Evolutionary conservation across 176 grass and related monocot genomes (phyloP), one percentile per base, ranked within the genome.

Genomic region (Chloris gayana): DNA sequence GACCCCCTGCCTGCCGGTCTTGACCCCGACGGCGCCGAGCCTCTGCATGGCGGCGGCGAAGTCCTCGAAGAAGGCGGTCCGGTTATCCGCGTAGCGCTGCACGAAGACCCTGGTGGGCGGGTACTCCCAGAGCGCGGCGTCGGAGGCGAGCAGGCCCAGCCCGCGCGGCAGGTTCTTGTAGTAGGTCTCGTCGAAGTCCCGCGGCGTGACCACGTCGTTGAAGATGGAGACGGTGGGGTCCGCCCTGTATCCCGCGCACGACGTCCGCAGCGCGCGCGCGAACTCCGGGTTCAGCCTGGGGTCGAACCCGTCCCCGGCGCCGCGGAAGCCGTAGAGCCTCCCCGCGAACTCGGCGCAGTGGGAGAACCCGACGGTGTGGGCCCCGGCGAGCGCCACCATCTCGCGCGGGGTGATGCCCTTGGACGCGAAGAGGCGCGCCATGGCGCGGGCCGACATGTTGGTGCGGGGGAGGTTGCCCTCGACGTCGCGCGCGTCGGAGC

Each of bases 341-440:
- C 41, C 33, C 17, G 95, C 92, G 79, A 98, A 91, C 87, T 98
- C 92, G 85, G 85, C 88, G 89, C 95, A 98, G 86, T 98, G 95
- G 39, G 95, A 98, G 87, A 98, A 98, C 0, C 92, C 95, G 2
- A 98, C 91, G 66, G 94, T 97, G 85, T 97, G 94, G 4, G 91
- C 91, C 15, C 94, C 94, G 7, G 87, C 85, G 26, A 98, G 95
- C 76, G 92, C 95, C n/a, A 98, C 95, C 89, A 98, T 85, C 26
- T 98, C 95, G 56, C 78, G 80, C 3, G 85, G 22, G 0, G 95
- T 50, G 69, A 98, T 74, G 6, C 89, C 87, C 37, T 90, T 86
- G 24, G 73, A 45, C 26, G 85, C 77, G 90, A 98, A 98, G 42
- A 94, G 71, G 8, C 47, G 50, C 9, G 72, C 49, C 73, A 98